phyloP scores from a whole-genome alignment of 2,329 filamentous ascomycete genomes.

The Exophiala spinifera region DNA sequence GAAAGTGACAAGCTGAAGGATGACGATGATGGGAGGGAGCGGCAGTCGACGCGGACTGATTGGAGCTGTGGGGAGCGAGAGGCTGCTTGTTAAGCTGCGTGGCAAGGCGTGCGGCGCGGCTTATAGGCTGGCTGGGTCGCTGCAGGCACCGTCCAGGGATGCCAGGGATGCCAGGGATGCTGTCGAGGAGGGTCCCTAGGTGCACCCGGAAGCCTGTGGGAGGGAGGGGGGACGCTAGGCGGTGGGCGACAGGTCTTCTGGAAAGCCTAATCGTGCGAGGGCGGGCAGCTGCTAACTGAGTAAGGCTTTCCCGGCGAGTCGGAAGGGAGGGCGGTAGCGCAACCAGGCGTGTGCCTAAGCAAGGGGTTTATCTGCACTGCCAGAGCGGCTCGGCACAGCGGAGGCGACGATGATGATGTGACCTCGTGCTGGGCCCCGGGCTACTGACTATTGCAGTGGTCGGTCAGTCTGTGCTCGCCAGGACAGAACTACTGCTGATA shows the following conservation, averaged over 20 bases:
- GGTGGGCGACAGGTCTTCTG: slow-evolving; percentile 23
- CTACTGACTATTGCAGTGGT: too few species aligned
- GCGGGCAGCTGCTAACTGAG: too few species aligned
- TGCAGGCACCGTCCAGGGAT: slow-evolving; percentile 20
- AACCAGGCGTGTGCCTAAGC: slow-evolving; percentile 3
- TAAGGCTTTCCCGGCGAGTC: slow-evolving; percentile 12
- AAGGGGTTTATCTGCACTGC: slow-evolving; percentile 7
- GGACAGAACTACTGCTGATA: background rate
- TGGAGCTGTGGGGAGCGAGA: slow-evolving; percentile 22
- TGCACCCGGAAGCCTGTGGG: too few species aligned
- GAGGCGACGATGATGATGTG: background rate
- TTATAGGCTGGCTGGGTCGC: slow-evolving; percentile 23
- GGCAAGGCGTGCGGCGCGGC: slow-evolving; percentile 18
- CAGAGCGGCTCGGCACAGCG: background rate
- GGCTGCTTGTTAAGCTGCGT: slow-evolving; percentile 18
- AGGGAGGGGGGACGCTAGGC: slow-evolving; percentile 12
- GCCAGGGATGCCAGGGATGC: too few species aligned
- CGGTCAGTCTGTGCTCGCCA: slow-evolving; percentile 1
- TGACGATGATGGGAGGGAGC: slow-evolving; percentile 27
- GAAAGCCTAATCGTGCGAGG: slow-evolving; percentile 15
- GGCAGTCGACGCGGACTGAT: slow-evolving; percentile 30
- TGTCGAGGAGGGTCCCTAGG: slow-evolving; percentile 1
- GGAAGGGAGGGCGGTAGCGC: slow-evolving; percentile 19
- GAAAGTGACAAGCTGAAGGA: slow-evolving; percentile 31
- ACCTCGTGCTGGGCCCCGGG: background rate